A percentile compares a stretch with the other conserved stretches of the same genome.
phyloP scores from a whole-genome alignment of 2,329 filamentous ascomycete genomes.

The Malbranchea zuffiana region DNA sequence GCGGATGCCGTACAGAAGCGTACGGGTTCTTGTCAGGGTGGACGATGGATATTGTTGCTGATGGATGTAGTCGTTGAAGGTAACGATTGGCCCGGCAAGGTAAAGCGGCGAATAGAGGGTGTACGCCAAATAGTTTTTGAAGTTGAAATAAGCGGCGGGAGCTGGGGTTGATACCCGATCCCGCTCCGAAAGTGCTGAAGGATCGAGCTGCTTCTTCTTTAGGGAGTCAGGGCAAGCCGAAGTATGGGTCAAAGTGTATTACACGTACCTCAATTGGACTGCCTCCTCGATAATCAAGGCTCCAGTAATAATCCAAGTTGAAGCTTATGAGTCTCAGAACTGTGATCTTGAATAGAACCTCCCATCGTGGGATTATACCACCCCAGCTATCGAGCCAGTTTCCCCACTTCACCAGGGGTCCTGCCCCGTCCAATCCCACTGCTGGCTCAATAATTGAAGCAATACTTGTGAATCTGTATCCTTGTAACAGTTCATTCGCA shows the following conservation, averaged over 20 bases:
- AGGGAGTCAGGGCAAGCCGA: constrained; percentile 20
- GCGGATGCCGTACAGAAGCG: constrained; percentile 68
- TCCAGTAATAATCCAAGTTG: constrained; percentile 96
- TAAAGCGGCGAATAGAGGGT: constrained; percentile 87
- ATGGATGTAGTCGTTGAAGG: constrained; percentile 95
- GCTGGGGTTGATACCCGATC: constrained; percentile 75
- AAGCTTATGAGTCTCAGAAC: constrained; percentile 88
- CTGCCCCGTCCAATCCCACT: constrained; percentile 32
- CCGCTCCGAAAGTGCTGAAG: constrained; percentile 71
- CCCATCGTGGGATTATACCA: constrained; percentile 82
- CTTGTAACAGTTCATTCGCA: constrained; percentile 71
- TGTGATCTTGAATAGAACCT: constrained; percentile 95
- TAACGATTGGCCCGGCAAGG: constrained; percentile 82
- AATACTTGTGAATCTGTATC: constrained; percentile 62
- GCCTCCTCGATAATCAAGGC: constrained; percentile 50
- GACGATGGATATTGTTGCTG: constrained; percentile 65
- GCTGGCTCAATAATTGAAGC: constrained; percentile 42
- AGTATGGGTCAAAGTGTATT: constrained; percentile 5
- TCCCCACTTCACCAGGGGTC: constrained; percentile 49
- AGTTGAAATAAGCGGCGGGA: constrained; percentile 55
- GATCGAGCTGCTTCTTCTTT: constrained; percentile 99
- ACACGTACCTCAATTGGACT: constrained; percentile 69
- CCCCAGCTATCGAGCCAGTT: constrained; percentile 65
- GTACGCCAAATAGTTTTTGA: constrained; percentile 84
- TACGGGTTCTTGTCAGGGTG: constrained; percentile 60